phyloP scores from a whole-genome alignment of 2,329 filamentous ascomycete genomes.

The Calonectria pauciramosa region DNA sequence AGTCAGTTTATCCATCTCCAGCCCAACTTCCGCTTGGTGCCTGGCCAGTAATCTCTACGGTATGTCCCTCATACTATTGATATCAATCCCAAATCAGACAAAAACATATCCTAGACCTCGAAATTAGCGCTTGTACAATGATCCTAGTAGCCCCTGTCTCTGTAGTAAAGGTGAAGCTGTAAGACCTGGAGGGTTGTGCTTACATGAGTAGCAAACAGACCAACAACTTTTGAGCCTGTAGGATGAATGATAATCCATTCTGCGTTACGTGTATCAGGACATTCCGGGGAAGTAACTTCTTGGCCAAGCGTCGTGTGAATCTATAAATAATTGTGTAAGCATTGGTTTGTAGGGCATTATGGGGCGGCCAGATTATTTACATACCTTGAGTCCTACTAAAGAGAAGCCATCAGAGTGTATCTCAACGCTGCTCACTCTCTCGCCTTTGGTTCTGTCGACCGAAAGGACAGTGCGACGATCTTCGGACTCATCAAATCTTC shows the following conservation, averaged over 20 bases:
- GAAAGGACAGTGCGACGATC: not conserved
- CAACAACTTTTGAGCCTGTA: conserved; percentile 26
- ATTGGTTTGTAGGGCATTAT: not conserved
- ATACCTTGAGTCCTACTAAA: conserved; percentile 29
- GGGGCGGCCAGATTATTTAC: not conserved
- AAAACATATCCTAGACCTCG: not conserved
- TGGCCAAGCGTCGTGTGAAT: conserved; percentile 23
- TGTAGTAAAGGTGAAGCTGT: not conserved
- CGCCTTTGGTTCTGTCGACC: conserved; percentile 23
- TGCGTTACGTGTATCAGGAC: not conserved
- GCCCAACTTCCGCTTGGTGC: not conserved
- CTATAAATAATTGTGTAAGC: not conserved
- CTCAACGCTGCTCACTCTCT: conserved; percentile 24
- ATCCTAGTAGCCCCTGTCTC: not conserved
- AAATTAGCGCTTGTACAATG: not conserved
- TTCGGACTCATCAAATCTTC: not conserved
- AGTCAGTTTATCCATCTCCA: too few species aligned
- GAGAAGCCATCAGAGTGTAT: not conserved
- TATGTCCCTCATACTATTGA: not conserved
- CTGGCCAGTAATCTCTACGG: not conserved
- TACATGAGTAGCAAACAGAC: conserved; percentile 26
- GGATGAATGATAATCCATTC: conserved; percentile 26
- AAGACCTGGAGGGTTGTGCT: not conserved
- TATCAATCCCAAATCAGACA: not conserved
- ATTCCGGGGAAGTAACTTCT: conserved; percentile 5